Evolutionary conservation across 2,329 filamentous ascomycete species (phyloP), one percentile per base, ranked within the genome.

Genomic region (Trichoderma lentiforme): DNA sequence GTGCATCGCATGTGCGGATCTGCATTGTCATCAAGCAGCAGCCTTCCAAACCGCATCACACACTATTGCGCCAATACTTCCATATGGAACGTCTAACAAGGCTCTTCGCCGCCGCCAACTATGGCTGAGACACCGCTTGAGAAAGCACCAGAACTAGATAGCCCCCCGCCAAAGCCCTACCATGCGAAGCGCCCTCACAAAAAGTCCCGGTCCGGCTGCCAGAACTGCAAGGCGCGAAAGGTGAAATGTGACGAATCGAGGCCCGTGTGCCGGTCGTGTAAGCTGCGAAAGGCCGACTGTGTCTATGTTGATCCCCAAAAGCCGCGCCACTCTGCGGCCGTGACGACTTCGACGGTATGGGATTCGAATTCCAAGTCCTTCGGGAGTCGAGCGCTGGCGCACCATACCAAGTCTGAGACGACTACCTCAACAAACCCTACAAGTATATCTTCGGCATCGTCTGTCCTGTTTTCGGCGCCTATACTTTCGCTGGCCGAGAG

Each of bases 241-340:
- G 85, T 87, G 69, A 88, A 87, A 78, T 88, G 87, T 78, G 84
- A 87, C 73, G 86, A 89, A 76, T 80, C 75, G 6, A 83, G 81
- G 32, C 87, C 87, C 0, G 76, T 80, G 3, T 89, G 87, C 75
- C 82, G 83, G 53, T 81, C 83, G 34, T 89, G 87, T 77, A 82
- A 78, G 56, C 77, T 85, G 72, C 83, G 87, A 71, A 83, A 81
- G 70, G 83, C 84, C 69, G 77, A 79, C 3, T 89, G 87, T 76
- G 77, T 84, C 67, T 89, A 88, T 75, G 11, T 80, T 43, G n/a
- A 53, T 21, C 47, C 66, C 21, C 66, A 34, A 24, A 61, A 58
- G 34, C 6, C 56, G n/a, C 66, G 60, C 28, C 39, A 11, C 28
- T 60, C 36, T 6, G n/a, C 34, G 0, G 14, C 36, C 18, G 36